phyloP scores from a whole-genome alignment of 192 early-diverging fungal genomes.

The Piromyces sp. region DNA sequence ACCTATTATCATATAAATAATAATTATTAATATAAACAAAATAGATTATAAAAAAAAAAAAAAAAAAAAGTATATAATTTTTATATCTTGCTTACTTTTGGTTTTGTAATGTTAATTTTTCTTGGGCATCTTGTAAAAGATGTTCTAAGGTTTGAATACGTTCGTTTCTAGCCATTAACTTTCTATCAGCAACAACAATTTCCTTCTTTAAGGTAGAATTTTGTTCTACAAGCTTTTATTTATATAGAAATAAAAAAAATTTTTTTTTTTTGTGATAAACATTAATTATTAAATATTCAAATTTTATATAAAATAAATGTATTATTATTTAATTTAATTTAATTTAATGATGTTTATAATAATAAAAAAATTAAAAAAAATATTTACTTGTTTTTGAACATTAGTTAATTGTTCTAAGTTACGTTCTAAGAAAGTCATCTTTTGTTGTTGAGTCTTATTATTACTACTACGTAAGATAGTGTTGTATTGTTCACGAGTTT shows the following conservation, averaged over 20 bases:
- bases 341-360: no score
- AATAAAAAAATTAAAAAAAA: neutral
- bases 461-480: constrained; percentile 65
- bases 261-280: no score
- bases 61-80: constrained; percentile 2
- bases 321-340: no score
- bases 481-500: constrained; percentile 84
- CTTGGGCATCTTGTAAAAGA: constrained; percentile 67
- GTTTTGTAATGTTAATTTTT: constrained; percentile 58
- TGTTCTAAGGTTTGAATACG: constrained; percentile 79
- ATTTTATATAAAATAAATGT: no score
- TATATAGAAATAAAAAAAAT: no score
- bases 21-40: constrained; percentile 1
- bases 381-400: constrained; percentile 63
- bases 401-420: constrained; percentile 89
- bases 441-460: constrained; percentile 77
- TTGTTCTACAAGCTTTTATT: constrained; percentile 66
- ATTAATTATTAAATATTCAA: no score
- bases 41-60: constrained; percentile 6
- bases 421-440: constrained; percentile 94
- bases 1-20: constrained; percentile 18
- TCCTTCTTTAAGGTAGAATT: constrained; percentile 94
- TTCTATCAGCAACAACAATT: constrained; percentile 70
- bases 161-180: constrained; percentile 79
- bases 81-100: constrained; percentile 28